Evolutionary conservation across 192 early-diverging fungal genomes (phyloP).

Genomic region (Paraglomus occultum): DNA sequence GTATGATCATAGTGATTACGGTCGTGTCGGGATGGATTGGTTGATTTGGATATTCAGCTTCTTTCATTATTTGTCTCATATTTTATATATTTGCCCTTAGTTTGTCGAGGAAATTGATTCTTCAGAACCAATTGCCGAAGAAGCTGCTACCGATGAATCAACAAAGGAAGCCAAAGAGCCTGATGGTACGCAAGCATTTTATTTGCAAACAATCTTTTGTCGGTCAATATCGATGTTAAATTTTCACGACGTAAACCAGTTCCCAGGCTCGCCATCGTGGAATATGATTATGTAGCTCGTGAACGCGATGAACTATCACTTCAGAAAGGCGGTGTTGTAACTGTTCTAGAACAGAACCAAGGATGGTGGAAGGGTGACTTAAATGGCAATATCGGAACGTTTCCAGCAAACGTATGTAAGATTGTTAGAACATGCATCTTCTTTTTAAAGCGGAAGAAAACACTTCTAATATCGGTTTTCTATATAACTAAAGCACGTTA

Average conservation of each 20-base stretch:
- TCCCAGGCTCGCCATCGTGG: constrained; percentile 54
- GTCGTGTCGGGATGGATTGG: no score
- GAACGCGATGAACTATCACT: constrained; percentile 67
- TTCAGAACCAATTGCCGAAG: no score
- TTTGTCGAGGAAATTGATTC: no score
- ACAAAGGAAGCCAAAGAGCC: no score
- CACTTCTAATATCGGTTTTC: not conserved
- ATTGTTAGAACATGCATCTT: not conserved
- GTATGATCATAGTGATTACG: no score
- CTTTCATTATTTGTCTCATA: no score
- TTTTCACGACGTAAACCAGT: constrained; percentile 11
- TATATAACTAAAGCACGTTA: constrained; percentile 37
- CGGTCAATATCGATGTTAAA: no score
- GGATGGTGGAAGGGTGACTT: constrained; percentile 70
- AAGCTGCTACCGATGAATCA: no score
- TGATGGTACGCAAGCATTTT: no score
- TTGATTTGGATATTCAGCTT: no score
- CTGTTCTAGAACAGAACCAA: constrained; percentile 60
- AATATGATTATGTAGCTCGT: constrained; percentile 69
- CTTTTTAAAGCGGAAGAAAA: not conserved
- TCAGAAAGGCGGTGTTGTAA: constrained; percentile 63
- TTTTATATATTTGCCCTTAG: no score
- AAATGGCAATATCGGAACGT: constrained; percentile 66
- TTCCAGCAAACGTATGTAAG: constrained; percentile 57
- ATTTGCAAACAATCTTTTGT: no score